These are phyloP conservation scores for Stellera chamaejasme DNA, from an alignment of 345 rosid species.

Conservation along the genomic window DNA sequence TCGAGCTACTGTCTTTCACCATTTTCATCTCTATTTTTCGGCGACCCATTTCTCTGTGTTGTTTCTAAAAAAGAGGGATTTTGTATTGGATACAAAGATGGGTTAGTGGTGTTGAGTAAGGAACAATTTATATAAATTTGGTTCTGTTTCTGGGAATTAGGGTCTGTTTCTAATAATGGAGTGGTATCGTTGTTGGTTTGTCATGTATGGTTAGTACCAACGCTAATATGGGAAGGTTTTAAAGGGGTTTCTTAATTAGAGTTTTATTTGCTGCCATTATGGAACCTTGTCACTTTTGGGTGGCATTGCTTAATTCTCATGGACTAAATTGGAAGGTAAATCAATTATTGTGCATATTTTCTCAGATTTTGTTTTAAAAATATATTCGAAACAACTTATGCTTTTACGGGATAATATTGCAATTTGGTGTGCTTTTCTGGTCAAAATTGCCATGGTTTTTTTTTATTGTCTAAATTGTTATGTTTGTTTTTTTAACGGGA, in stretches of 20 bases:
- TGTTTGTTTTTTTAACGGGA: no score
- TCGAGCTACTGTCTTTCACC: constrained; percentile 44
- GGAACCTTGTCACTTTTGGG: constrained; percentile 5
- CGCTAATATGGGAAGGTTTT: background rate
- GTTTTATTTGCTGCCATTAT: background rate
- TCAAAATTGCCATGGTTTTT: background rate
- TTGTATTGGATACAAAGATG: background rate
- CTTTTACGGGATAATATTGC: background rate
- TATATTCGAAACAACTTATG: background rate
- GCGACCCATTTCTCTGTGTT: constrained; percentile 35
- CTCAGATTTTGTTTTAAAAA: background rate
- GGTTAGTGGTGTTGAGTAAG: background rate
- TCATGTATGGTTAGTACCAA: constrained; percentile 3
- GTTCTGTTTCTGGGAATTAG: background rate
- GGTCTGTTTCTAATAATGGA: constrained; percentile 9
- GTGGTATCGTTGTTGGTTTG: constrained; percentile 1
- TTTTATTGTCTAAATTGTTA: no score
- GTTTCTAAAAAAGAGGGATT: background rate
- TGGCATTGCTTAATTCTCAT: constrained; percentile 6
- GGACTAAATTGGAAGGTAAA: background rate
- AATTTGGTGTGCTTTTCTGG: background rate
- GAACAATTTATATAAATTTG: background rate
- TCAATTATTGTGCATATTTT: background rate
- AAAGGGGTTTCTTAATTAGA: background rate
- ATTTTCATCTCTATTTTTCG: constrained; percentile 56